Percentiles rank a stretch among this genome's conserved stretches.
phyloP scores from a whole-genome alignment of 768 basidiomycete species.

The Trametes cinnabarina region DNA sequence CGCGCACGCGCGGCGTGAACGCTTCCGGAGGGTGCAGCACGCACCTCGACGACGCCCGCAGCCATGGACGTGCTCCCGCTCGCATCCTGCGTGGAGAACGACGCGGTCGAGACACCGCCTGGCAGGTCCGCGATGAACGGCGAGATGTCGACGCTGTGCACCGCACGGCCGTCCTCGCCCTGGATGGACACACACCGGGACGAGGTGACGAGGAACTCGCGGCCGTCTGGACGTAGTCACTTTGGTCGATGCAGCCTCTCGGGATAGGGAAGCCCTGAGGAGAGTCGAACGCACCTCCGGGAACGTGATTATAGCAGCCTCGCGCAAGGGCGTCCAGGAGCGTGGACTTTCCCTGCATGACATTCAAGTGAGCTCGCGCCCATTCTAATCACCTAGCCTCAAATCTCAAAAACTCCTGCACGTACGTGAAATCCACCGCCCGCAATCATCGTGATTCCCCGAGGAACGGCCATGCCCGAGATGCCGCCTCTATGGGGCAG shows the following conservation, averaged over 20 bases:
- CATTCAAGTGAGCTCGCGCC: too few species aligned
- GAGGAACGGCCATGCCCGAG: constrained; percentile 17
- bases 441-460: constrained; percentile 21
- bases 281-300: constrained; percentile 11
- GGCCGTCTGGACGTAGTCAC: constrained; percentile 6
- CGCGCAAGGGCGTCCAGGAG: constrained; percentile 18
- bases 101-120: constrained; percentile 9
- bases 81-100: constrained; percentile 21
- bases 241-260: too few species aligned
- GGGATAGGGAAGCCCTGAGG: too few species aligned
- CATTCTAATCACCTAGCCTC: too few species aligned
- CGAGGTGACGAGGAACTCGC: constrained; percentile 20
- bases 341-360: constrained; percentile 17
- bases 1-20: too few species aligned
- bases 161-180: constrained; percentile 21
- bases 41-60: constrained; percentile 18
- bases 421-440: constrained; percentile 20
- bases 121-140: constrained; percentile 20
- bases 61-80: constrained; percentile 24
- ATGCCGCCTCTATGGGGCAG: constrained; percentile 16
- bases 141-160: constrained; percentile 19
- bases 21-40: too few species aligned
- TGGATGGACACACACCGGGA: constrained; percentile 11
- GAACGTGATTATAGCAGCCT: constrained; percentile 20
- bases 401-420: too few species aligned